Base-by-base conservation (phyloP, 2,329 filamentous ascomycete genomes). In the Phyllosticta citriasiana region DNA sequence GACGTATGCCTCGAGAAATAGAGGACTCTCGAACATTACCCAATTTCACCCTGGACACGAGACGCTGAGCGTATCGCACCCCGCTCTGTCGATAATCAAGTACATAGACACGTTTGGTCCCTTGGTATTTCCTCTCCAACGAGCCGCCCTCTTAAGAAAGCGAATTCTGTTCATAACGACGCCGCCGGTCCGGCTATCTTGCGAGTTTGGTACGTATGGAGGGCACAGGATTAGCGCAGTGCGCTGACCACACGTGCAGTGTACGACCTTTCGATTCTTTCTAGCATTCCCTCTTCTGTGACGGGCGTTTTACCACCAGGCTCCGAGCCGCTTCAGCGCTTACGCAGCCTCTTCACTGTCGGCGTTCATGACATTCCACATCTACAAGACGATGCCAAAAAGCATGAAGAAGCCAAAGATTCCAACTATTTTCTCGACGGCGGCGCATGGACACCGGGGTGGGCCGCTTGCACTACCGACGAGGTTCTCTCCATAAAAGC, bases 391-490 rank as follows among this genome's bases (percentile, higher is more conserved):
- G 81, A 88, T 64, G 59, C 59, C n/a, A 51, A 30, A 19, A 61
- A 61, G 52, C 55, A 61, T 22, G 80, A 80, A n/a, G 76, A 79
- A 25, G 73, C 64, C 63, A 70, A 65, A 30, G 64, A 62, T 0
- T 61, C 69, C 55, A 69, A 67, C 61, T 63, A 73, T 54, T 71
- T 71, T 52, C 71, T 73, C 10, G 69, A 74, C 16, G 73, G 75
- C 40, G 80, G 79, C 25, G 80, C 84, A 52, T 71, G 65, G 33
- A 50, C 62, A 9, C 59, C 62, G 33, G 89, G 91, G 50, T 99
- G 92, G 91, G 87, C 96, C 63, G 94, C 93, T 12, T 97, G 92
- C 73, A 97, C 93, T 2, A 97, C 93, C 1, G 94, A 99, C 75
- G 93, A 89, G 69, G 94, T 99, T 62, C 81, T 99, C 14, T 86